Percentiles rank a stretch among this genome's conserved stretches.
phyloP scores from a whole-genome alignment of 129 eudicot genomes.

The Saposhnikovia divaricata region DNA sequence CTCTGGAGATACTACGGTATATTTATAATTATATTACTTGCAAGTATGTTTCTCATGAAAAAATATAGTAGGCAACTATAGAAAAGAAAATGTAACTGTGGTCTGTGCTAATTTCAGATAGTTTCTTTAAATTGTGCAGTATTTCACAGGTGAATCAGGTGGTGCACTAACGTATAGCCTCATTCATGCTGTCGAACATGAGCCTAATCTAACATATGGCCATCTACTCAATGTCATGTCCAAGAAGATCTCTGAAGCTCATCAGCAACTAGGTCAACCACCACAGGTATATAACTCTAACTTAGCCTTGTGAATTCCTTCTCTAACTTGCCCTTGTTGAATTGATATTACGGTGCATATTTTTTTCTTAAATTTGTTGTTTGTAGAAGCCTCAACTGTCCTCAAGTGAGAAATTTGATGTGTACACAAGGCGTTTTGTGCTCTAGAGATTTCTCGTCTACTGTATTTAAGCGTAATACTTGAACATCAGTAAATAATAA shows the following conservation, averaged over 20 bases:
- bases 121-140: constrained; percentile 19
- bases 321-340: background rate
- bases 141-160: constrained; percentile 43
- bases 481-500: background rate
- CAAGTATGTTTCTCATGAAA: background rate
- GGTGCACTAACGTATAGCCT: constrained; percentile 78
- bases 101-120: background rate
- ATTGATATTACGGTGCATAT: background rate
- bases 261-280: constrained; percentile 23
- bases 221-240: constrained; percentile 40
- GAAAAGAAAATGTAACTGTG: background rate
- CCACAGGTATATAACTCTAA: constrained; percentile 32
- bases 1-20: constrained; percentile 55
- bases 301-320: background rate
- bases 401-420: constrained; percentile 43
- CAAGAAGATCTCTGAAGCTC: constrained; percentile 36
- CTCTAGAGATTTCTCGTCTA: constrained; percentile 20
- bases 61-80: background rate
- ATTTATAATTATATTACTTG: background rate
- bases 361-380: constrained; percentile 2
- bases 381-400: constrained; percentile 62
- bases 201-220: constrained; percentile 47
- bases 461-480: background rate
- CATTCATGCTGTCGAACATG: constrained; percentile 41
- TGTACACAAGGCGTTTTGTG: constrained; percentile 35